Base-by-base conservation (phyloP, 495 filamentous ascomycete species). In the Cudoniella acicularis region DNA sequence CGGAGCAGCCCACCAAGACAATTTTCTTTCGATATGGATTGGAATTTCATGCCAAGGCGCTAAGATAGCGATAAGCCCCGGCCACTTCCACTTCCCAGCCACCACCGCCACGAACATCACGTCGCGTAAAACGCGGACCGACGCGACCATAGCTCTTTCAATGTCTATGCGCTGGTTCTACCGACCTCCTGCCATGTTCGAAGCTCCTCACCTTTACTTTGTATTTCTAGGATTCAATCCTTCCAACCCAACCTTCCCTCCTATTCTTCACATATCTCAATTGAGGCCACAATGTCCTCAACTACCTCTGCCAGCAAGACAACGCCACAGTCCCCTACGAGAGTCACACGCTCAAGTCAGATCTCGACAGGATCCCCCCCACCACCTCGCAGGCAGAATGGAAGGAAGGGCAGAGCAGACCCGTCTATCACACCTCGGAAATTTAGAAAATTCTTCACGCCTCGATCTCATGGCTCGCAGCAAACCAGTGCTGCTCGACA, bases 391-490 rank as follows among this genome's bases (percentile, higher is more conserved):
- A 49, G 58, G 48, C 30, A 24, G 25, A 52, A 47, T 46, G 56
- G 59, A 43, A 52, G 43, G 45, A 78, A 78, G 61, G 76, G 79
- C 64, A 68, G 72, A 56, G 67, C 75, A 40, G 71, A 75, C 49
- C 79, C 79, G 22, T 83, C 79, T 17, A 77, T 91, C 50, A 91
- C 88, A 24, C 88, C 88, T 40, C 76, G 86, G 53, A 87, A 84
- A 52, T 96, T 96, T 65, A 83, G 73, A 42, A 79, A 84, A 25
- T 96, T 96, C 75, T 96, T 96, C 66, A 93, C 89, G 13, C 92
- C 92, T 50, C 80, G 63, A 25, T 60, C 62, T 21, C 52, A 52
- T 9, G 46, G 27, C 17, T 30, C 49, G 9, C 1, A 18, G 10
- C 16, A 79, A 3, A 75, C 73, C 25, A 63, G 75, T 54, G 68